These are phyloP conservation scores for Tinospora cordifolia DNA, from an alignment of 164 flowering plant genomes.

Conservation along the genomic window DNA sequence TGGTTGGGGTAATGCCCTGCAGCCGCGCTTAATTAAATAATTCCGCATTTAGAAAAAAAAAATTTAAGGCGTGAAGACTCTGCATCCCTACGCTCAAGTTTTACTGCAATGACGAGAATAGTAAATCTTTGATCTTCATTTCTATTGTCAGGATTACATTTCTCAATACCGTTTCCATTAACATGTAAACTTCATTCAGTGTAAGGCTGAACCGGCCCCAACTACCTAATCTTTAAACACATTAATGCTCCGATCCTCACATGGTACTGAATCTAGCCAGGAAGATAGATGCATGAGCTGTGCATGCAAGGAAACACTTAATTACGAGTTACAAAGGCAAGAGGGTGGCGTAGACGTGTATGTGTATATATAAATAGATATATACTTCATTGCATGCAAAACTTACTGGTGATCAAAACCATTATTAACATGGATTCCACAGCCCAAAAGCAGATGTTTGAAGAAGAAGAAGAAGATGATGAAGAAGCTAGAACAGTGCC, in stretches of 20 bases:
- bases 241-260: not conserved
- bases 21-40: too few species aligned
- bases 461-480: conserved; percentile 11
- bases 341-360: not conserved
- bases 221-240: not conserved
- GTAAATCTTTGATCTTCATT: too few species aligned
- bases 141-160: too few species aligned
- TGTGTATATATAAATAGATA: too few species aligned
- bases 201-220: not conserved
- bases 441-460: not conserved
- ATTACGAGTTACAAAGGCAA: not conserved
- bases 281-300: too few species aligned
- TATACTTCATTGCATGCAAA: not conserved
- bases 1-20: too few species aligned
- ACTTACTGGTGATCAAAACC: not conserved
- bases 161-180: too few species aligned
- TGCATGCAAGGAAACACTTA: not conserved
- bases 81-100: too few species aligned
- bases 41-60: too few species aligned
- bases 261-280: not conserved
- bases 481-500: conserved; percentile 17
- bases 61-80: too few species aligned
- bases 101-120: too few species aligned
- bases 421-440: conserved; percentile 1
- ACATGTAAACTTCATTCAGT: too few species aligned